phyloP scores from a whole-genome alignment of 2,329 filamentous ascomycete species.

The Chrysosporium queenslandicum region DNA sequence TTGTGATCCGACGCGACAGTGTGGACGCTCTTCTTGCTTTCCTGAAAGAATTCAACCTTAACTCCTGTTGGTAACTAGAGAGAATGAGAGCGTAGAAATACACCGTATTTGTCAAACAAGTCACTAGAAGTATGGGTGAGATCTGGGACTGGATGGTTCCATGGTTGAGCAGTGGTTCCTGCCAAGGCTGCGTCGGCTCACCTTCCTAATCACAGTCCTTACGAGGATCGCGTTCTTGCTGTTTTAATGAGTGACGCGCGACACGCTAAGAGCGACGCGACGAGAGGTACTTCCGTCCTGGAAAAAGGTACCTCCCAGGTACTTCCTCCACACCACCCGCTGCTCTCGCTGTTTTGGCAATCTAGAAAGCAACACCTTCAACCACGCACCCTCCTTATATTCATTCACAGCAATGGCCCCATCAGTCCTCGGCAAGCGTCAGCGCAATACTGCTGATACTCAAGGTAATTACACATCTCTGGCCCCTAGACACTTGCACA shows the following conservation, averaged over 20 bases:
- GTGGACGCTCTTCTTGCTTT: too few species aligned
- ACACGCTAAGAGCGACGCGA: slow-evolving; percentile 16
- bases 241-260: slow-evolving; percentile 15
- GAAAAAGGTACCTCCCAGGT: slow-evolving; percentile 20
- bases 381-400: slow-evolving; percentile 18
- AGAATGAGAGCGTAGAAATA: too few species aligned
- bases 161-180: not conserved
- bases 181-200: slow-evolving; percentile 13
- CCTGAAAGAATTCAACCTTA: too few species aligned
- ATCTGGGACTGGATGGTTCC: too few species aligned
- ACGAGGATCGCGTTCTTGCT: slow-evolving; percentile 18
- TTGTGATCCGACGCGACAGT: too few species aligned
- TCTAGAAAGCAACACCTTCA: slow-evolving; percentile 17
- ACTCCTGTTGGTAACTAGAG: too few species aligned
- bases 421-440: slow-evolving; percentile 22
- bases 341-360: slow-evolving; percentile 22
- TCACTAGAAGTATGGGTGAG: too few species aligned
- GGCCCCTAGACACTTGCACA: slow-evolving; percentile 10
- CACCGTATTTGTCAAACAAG: too few species aligned
- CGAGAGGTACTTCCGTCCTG: slow-evolving; percentile 9
- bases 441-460: slow-evolving; percentile 22
- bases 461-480: slow-evolving; percentile 30
- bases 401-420: slow-evolving; percentile 32
- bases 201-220: slow-evolving; percentile 13
- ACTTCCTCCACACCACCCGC: slow-evolving; percentile 9